Evolutionary conservation across 176 grass and related monocot species (phyloP), one percentile per base, ranked within the genome.

Genomic region (Alloteropsis semialata): DNA sequence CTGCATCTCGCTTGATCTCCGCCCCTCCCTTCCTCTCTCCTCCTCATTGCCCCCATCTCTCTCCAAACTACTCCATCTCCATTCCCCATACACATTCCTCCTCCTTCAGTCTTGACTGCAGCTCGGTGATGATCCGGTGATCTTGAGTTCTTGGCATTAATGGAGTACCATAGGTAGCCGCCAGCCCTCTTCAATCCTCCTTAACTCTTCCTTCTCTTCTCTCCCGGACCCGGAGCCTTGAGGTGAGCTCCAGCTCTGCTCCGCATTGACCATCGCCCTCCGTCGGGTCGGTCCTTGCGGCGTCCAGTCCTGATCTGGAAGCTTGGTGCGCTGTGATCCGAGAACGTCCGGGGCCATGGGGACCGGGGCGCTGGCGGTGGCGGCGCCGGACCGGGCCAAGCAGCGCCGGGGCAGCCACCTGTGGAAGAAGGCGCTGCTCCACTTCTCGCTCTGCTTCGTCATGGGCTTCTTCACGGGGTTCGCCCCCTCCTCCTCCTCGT

Each of bases 401-500:
- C 88, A 83, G 79, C 84, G 88, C 30, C 88, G 88, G 30, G 59
- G 73, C 15, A 81, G 87, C 21, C 87, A 96, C 38, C 87, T 96
- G 5, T 99, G 97, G 97, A 99, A 99, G 93, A 90, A 89, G 64
- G 97, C 93, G 46, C 74, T 96, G 30, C 54, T 99, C 83, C 96
- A 99, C 79, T 99, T 99, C 93, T 93, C 96, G 4, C 89, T 99
- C 57, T 99, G 97, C 87, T 99, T 99, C 81, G 89, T 94, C 61
- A 96, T 92, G 91, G 97, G 97, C 22, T 99, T 99, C 91, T 99
- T 99, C 89, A 96, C 93, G 22, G 97, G 97, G 27, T 99, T 99
- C 83, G 93, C 93, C 29, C 97, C 97, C 3, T 90, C 93, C 13
- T 93, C 84, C 3, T 72, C 84, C 3, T 78, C 82, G 0, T 72